phyloP scores from a whole-genome alignment of 106 monocot species.

The Allium cepa region DNA sequence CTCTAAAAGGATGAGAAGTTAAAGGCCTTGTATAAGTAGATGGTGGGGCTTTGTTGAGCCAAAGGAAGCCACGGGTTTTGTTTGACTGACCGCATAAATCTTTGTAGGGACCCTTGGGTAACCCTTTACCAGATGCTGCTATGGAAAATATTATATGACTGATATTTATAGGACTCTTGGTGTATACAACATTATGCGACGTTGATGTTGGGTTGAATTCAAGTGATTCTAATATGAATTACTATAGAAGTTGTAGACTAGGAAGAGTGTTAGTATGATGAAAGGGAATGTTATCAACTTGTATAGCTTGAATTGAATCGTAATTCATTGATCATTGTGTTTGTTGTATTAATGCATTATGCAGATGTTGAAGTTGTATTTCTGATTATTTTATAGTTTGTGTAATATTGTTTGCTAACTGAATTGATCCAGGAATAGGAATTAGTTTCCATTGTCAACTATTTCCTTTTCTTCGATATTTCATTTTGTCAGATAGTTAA shows the following conservation, averaged over 20 bases:
- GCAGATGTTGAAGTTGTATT: too few relatives aligned
- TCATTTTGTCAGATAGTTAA: too few relatives aligned
- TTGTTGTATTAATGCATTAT: too few relatives aligned
- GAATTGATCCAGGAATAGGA: too few relatives aligned
- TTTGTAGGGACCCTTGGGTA: not conserved
- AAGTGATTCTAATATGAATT: not conserved
- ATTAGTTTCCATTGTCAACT: too few relatives aligned
- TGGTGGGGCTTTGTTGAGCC: conserved; percentile 5
- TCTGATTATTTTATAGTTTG: too few relatives aligned
- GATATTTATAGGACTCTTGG: conserved; percentile 2
- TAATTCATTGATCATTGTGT: too few relatives aligned
- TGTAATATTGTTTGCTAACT: too few relatives aligned
- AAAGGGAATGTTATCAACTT: not conserved
- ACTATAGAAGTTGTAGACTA: not conserved
- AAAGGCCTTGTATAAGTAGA: conserved; percentile 2
- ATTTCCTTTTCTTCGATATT: too few relatives aligned
- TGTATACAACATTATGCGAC: not conserved
- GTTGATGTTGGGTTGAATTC: not conserved
- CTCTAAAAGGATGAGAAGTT: conserved; percentile 6
- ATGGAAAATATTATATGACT: not conserved
- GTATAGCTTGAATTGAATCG: not conserved
- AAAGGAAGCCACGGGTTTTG: conserved; percentile 5
- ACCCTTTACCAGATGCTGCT: conserved; percentile 1
- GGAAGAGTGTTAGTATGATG: not conserved
- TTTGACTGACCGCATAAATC: conserved; percentile 6